phyloP scores from a whole-genome alignment of 495 filamentous ascomycete species.

The Sporormia fimetaria region DNA sequence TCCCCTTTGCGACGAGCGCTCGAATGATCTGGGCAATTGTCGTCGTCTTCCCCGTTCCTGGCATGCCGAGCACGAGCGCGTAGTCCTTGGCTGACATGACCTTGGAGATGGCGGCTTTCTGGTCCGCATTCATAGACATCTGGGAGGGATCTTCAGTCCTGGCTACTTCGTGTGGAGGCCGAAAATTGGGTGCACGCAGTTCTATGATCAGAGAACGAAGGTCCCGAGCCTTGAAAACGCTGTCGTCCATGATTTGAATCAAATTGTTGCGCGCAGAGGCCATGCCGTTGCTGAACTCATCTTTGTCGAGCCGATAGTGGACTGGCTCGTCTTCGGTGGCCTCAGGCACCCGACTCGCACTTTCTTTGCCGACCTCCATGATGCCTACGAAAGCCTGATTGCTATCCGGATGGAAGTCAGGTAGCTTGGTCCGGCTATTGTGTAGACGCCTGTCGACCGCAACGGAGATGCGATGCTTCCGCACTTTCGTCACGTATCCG shows the following conservation, averaged over 20 bases:
- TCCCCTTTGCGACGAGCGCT: slow-evolving; percentile 76
- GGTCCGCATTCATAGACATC: slow-evolving; percentile 69
- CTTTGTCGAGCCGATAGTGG: slow-evolving; percentile 83
- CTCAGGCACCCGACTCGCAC: slow-evolving; percentile 27
- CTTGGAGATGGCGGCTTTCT: slow-evolving; percentile 74
- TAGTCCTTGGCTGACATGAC: slow-evolving; percentile 93
- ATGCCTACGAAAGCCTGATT: slow-evolving; percentile 87
- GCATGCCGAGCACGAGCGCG: slow-evolving; percentile 92
- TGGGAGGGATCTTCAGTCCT: slow-evolving; percentile 38
- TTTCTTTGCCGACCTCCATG: slow-evolving; percentile 67
- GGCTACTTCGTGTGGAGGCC: slow-evolving; percentile 47
- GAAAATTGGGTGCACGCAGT: slow-evolving; percentile 60
- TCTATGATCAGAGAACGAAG: slow-evolving; percentile 71
- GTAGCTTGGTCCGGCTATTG: slow-evolving; percentile 62
- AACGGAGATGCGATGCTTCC: slow-evolving; percentile 63
- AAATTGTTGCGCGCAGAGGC: slow-evolving; percentile 88
- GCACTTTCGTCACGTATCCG: slow-evolving; percentile 71
- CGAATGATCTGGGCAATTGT: slow-evolving; percentile 96
- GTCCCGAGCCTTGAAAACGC: slow-evolving; percentile 56
- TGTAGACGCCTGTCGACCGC: slow-evolving; percentile 81
- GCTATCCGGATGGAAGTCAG: slow-evolving; percentile 57
- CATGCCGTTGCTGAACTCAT: slow-evolving; percentile 97
- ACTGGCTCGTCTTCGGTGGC: slow-evolving; percentile 44
- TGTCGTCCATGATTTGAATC: slow-evolving; percentile 78
- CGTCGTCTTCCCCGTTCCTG: slow-evolving; percentile 94